phyloP scores from a whole-genome alignment of 768 basidiomycete genomes.

The Coprinopsis sp. region DNA sequence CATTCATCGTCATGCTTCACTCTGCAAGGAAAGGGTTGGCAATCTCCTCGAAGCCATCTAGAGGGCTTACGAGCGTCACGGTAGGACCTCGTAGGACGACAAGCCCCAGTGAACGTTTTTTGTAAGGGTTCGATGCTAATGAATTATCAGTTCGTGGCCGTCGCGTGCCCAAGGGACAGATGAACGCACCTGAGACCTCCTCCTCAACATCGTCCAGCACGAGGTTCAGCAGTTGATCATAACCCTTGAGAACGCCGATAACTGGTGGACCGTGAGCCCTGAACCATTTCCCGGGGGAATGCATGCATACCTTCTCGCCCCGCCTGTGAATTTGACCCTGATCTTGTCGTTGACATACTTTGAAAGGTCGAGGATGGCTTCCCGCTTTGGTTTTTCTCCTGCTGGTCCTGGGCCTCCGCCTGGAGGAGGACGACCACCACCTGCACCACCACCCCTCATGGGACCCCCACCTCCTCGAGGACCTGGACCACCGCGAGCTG shows the following conservation, averaged over 20 bases:
- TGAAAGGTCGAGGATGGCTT: conserved; percentile 92
- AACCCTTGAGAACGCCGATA: conserved; percentile 90
- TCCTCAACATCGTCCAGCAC: conserved; percentile 96
- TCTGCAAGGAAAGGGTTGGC: conserved; percentile 83
- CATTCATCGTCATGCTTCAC: conserved; percentile 22
- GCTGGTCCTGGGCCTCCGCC: conserved; percentile 37
- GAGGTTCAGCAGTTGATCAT: conserved; percentile 92
- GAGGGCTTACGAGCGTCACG: conserved; percentile 88
- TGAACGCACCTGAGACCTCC: conserved; percentile 56
- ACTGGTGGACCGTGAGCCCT: conserved; percentile 42
- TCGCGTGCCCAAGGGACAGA: background rate
- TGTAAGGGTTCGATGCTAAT: conserved; percentile 59
- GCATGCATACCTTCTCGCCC: conserved; percentile 78
- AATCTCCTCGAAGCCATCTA: conserved; percentile 93
- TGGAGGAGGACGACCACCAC: conserved; percentile 30
- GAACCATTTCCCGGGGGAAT: background rate
- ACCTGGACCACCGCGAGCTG: conserved; percentile 36
- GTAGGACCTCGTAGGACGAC: conserved; percentile 92
- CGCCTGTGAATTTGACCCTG: conserved; percentile 96
- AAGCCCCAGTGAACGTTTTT: conserved; percentile 67
- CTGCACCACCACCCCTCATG: conserved; percentile 5
- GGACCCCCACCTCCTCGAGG: background rate
- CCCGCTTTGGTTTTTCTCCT: conserved; percentile 75
- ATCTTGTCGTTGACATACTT: conserved; percentile 93
- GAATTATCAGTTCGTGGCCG: conserved; percentile 3